Percentiles rank a stretch among this genome's conserved stretches.
These are phyloP conservation scores for Ambrosia hybrid DNA, from an alignment of 140 eudicot genomes.

Conservation along the genomic window DNA sequence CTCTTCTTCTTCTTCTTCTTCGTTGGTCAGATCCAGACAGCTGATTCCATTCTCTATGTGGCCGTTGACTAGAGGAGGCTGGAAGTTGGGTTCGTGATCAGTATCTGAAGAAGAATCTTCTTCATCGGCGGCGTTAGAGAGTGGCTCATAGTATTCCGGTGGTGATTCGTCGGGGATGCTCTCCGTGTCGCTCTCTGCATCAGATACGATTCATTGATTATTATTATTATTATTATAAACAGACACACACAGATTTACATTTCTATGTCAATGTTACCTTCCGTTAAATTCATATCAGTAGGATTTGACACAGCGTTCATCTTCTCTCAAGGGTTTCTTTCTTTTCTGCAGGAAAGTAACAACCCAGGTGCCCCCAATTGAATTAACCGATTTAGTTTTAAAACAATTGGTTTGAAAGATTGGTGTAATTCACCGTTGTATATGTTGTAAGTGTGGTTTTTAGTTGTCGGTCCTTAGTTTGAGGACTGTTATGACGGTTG, in stretches of 20 bases:
- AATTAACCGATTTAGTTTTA: too few species aligned
- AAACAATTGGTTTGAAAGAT: too few species aligned
- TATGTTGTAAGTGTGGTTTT: too few species aligned
- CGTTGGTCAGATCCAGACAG: constrained; percentile 59
- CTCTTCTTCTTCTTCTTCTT: constrained; percentile 16
- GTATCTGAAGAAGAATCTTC: constrained; percentile 36
- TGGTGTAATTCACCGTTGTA: too few species aligned
- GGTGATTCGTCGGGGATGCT: constrained; percentile 53
- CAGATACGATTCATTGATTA: background rate
- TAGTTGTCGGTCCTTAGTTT: too few species aligned
- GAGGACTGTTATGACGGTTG: too few species aligned
- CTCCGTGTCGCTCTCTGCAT: constrained; percentile 63
- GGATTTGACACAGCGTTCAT: background rate
- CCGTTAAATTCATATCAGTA: background rate
- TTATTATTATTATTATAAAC: background rate
- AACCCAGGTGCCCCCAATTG: too few species aligned
- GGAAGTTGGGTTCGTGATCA: constrained; percentile 18
- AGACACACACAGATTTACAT: background rate
- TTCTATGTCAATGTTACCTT: background rate
- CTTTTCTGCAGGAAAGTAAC: too few species aligned
- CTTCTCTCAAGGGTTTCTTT: background rate
- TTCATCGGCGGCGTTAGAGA: constrained; percentile 40
- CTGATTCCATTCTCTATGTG: constrained; percentile 50
- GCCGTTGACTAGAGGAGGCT: constrained; percentile 45
- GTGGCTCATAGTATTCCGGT: constrained; percentile 75